Evolutionary conservation across 129 eudicot genomes (phyloP), one percentile per base, ranked within the genome.

Genomic region (Artemisia tridentata): DNA sequence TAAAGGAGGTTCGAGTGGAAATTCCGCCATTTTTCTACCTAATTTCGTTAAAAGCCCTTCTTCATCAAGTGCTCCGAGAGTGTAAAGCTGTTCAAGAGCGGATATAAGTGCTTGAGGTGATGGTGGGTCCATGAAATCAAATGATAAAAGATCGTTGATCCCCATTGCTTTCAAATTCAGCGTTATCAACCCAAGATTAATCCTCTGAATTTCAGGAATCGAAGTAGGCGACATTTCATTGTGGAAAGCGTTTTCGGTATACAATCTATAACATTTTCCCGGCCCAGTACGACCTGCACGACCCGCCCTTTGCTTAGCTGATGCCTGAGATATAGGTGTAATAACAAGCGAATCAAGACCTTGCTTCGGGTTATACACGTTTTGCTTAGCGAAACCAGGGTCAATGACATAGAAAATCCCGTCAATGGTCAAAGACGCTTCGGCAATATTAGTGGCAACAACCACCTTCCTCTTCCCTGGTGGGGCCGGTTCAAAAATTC

Each of bases 401-500:
- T 85, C 89, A 47, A 85, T 78, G 11, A 81, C 84, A 57, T 81
- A 84, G n/a, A 63, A 61, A 5, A 84, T 74, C 50, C 88, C 88
- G 20, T 80, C 83, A 5, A 84, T 80, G 4, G 87, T 79, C 71
- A 84, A 60, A 18, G 84, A 84, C 4, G 88, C 75, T 64, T 84
- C 85, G 29, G 83, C 88, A 38, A 80, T 78, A 66, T 84, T 80
- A 27, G 88, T 80, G 6, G 85, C 78, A 27, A 67, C 74, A 12
- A 75, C 80, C 41, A 91, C 97, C 72, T 91, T 91, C 60, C 97
- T 82, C 83, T 91, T 91, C 49, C 97, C 97, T 5, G 86, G 92
- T 68, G 97, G 96, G 2, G 97, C 96, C 47, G 96, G 97, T 2
- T 91, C 97, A 25, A 91, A 91, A 29, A 91, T 91, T 63, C 97